Base-by-base conservation (phyloP, 805 yeast genomes). In the Teunomyces funiuensis region DNA sequence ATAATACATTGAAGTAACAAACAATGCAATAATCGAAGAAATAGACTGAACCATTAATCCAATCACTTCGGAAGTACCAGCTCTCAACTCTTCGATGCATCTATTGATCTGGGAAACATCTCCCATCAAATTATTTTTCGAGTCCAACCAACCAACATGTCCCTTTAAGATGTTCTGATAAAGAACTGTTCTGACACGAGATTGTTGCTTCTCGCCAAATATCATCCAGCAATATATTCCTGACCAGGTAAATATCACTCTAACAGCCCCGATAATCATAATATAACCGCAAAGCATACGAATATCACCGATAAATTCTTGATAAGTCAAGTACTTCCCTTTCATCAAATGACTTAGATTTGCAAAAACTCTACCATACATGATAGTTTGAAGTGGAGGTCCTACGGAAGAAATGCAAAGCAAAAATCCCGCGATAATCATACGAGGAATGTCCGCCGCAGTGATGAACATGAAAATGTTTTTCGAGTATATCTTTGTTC, bases 131-230 rank as follows among this genome's bases (percentile, higher is more conserved):
- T 79, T 76, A 1, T 67, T 63, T 39, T 74, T 72, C 0, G 56
- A 51, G 42, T 88, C 95, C 53, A 76, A 81, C 93, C 93, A 87
- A 14, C 63, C 60, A 22, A 79, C 54, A 0, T 76, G 65, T 44
- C 74, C 69, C 15, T 57, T 50, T 13, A 86, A 46, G 19, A 84
- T 61, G 0, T 74, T 64, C 1, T 51, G 38, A 37, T 76, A 74
- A 3, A 88, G 45, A 3, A 46, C 37, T 2, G 47, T 38, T 43
- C 96, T 68, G 0, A 83, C 80, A 36, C 83, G 64, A 7, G 65
- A 50, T 36, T 81, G 87, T 47, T 84, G 88, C 9, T 67, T 62
- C 58, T 87, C 96, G 6, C 96, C 96, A 33, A 85, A 65, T 6
- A 63, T 51, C 74, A 82, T 76, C 86, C 95, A 89, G 0, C 69